These are phyloP conservation scores for Aspergillus floridensis DNA, from an alignment of 2,329 filamentous ascomycete genomes.

Conservation along the genomic window DNA sequence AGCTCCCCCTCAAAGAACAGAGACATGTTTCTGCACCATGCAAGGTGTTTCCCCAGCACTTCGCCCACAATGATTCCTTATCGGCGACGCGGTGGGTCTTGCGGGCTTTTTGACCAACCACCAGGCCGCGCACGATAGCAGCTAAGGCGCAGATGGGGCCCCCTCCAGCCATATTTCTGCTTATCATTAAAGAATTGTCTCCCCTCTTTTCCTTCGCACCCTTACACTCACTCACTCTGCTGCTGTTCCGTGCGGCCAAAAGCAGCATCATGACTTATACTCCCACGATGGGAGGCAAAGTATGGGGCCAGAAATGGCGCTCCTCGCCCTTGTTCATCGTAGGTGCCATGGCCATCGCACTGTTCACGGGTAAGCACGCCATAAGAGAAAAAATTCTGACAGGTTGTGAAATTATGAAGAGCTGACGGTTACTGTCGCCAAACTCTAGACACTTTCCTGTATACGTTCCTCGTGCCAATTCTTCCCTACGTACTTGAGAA, in stretches of 20 bases:
- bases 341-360: slow-evolving; percentile 22
- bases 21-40: background rate
- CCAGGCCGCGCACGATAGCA: background rate
- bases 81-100: background rate
- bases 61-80: background rate
- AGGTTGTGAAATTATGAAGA: too few relatives aligned
- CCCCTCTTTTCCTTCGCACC: background rate
- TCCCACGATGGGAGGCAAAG: background rate
- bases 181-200: slow-evolving; percentile 2
- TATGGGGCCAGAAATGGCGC: slow-evolving; percentile 24
- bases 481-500: slow-evolving; percentile 28
- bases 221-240: background rate
- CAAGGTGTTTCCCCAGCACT: background rate
- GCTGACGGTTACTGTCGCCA: background rate
- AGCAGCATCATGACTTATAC: slow-evolving; percentile 9
- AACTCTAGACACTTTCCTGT: slow-evolving; percentile 27
- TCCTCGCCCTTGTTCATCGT: slow-evolving; percentile 24
- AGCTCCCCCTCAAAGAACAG: background rate
- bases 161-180: background rate
- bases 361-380: slow-evolving; percentile 20
- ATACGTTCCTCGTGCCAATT: slow-evolving; percentile 32
- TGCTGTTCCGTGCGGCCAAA: background rate
- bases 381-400: background rate
- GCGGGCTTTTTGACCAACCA: background rate
- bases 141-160: background rate